Evolutionary conservation across 371 early-diverging fungal genomes (phyloP), one percentile per base, ranked within the genome.

Genomic region (Mucor sp.): DNA sequence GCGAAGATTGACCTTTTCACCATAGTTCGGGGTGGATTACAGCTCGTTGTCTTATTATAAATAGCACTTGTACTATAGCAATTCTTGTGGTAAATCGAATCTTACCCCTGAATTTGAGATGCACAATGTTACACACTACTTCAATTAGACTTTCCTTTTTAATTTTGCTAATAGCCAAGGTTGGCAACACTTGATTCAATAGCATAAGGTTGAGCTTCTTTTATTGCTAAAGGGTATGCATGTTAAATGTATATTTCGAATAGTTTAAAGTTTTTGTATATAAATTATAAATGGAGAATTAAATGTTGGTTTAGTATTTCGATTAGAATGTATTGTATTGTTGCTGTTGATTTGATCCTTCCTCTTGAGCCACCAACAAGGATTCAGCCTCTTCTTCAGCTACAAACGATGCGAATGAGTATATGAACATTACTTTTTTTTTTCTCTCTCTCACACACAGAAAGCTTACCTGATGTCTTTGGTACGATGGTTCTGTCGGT

Each of bases 361-460:
- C 53, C 27, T 62, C 58, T 50, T 58, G 61, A 27, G 65, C 32
- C 3, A 65, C 50, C 25, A 78, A 60, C 19, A 78, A 21, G 8
- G 75, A 65, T 14, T 78, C 78, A 35, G 63, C 60, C 32, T 77
- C 78, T 47, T 67, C 60, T 55, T 67, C 60, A 17, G 39, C 35
- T 41, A 68, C 21, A 53, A 14, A 43, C n/a, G 21, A 56, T 12
- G 33, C 47, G 30, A 25, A 27, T 53, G 15, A 53, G 27, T 4
- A 27, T 27, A 12, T 50, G 9, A 14, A 27, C 9, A 53, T 15
- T 12, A 27, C 12, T 14, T 4, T 6, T 27, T 53, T 21, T 7
- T 27, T 23, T 9, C 9, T n/a, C n/a, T n/a, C n/a, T n/a, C n/a
- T n/a, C n/a, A n/a, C n/a, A n/a, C 41, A 41, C 27, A 53, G 4